Conservation (phyloP, 176 grass and related monocot species). For the Carex pumila region DNA sequence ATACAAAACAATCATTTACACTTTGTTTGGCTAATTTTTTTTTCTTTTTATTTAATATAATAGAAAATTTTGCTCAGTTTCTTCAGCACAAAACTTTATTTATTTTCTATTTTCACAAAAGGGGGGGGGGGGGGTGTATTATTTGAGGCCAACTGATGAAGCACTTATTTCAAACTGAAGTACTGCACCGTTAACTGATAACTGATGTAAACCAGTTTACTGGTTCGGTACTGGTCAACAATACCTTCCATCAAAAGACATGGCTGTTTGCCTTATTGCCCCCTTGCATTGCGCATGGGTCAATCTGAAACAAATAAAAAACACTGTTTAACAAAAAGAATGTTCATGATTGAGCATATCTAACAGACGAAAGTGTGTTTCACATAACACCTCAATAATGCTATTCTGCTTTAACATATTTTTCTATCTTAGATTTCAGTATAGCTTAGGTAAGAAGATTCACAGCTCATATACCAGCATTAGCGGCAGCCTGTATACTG, state of each 20-base stretch:
- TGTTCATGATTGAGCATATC: background rate
- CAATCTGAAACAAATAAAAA: conserved; percentile 36
- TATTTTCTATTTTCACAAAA: background rate
- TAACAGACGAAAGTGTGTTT: background rate
- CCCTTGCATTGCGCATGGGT: conserved; percentile 58
- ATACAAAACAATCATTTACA: background rate
- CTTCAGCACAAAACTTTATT: background rate
- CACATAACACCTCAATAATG: background rate
- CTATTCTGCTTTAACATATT: background rate
- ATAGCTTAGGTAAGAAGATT: background rate
- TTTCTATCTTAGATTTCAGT: background rate
- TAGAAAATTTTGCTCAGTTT: background rate
- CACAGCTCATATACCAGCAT: background rate
- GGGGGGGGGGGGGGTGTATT: background rate
- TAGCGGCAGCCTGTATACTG: background rate
- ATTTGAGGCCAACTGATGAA: background rate
- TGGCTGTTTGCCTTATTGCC: conserved; percentile 72
- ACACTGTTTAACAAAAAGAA: background rate
- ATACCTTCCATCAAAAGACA: conserved; percentile 86
- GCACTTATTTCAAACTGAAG: background rate
- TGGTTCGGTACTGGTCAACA: background rate
- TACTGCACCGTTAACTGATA: background rate
- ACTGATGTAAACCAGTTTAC: background rate
- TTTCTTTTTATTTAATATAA: background rate
- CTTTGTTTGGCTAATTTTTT: background rate